Percentiles rank a stretch among this genome's conserved stretches.
phyloP scores from a whole-genome alignment of 148 eudicot species.

The Chenopodium album region DNA sequence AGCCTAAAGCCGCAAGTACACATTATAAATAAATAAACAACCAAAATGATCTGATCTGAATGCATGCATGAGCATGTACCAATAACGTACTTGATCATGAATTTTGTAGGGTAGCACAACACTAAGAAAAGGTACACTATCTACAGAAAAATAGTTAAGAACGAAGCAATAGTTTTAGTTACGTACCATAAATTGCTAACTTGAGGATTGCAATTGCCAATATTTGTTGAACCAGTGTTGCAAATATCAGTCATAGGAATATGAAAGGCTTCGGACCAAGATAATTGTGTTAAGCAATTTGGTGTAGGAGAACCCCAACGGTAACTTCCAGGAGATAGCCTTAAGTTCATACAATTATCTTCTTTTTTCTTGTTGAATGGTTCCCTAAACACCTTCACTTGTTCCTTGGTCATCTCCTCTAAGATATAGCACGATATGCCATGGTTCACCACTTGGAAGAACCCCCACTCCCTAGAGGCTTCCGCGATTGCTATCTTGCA shows the following conservation, averaged over 20 bases:
- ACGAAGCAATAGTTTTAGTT: background rate
- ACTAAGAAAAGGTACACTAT: no score
- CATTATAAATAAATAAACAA: no score
- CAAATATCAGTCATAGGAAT: slow-evolving; percentile 59
- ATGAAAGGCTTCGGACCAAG: slow-evolving; percentile 95
- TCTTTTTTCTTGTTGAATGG: slow-evolving; percentile 53
- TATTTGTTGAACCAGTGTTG: background rate
- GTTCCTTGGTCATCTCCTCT: slow-evolving; percentile 53
- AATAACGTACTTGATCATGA: no score
- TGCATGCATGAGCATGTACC: background rate
- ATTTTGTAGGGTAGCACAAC: no score
- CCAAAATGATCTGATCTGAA: no score
- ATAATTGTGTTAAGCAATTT: slow-evolving; percentile 56
- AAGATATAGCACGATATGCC: slow-evolving; percentile 44
- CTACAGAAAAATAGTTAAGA: background rate
- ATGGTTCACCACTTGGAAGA: slow-evolving; percentile 84
- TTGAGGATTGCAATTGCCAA: background rate
- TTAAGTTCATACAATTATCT: slow-evolving; percentile 34
- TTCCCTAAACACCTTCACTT: slow-evolving; percentile 51
- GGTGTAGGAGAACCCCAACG: slow-evolving; percentile 90
- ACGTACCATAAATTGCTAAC: slow-evolving; percentile 52
- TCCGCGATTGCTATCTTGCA: slow-evolving; percentile 57
- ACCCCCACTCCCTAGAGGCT: slow-evolving; percentile 78
- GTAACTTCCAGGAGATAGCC: slow-evolving; percentile 61
- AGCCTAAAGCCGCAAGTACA: no score